These are phyloP conservation scores for Zymoseptoria tritici DNA, from an alignment of 2,329 filamentous ascomycete species.

Conservation along the genomic window DNA sequence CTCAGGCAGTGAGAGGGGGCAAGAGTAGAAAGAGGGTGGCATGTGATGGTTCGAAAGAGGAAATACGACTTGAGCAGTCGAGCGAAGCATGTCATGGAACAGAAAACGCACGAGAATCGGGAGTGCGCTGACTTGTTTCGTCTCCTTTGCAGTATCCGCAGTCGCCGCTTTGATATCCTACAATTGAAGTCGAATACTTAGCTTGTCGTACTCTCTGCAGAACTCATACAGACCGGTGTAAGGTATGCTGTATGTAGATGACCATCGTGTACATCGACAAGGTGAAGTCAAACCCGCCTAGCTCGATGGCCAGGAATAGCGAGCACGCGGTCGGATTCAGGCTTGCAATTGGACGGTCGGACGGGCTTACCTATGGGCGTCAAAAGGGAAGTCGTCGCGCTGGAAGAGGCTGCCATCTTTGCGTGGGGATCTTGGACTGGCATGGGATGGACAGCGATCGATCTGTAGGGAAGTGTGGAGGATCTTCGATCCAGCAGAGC, in stretches of 20 bases:
- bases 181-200: constrained; percentile 14
- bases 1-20: not conserved
- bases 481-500: too few species aligned
- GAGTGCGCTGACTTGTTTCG: constrained; percentile 40
- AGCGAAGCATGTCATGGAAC: not conserved
- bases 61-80: not conserved
- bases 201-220: constrained; percentile 8
- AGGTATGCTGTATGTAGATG: not conserved
- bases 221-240: not conserved
- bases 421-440: not conserved
- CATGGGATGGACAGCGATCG: too few species aligned
- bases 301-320: not conserved
- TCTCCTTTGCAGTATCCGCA: constrained; percentile 46
- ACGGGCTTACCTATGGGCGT: constrained; percentile 26
- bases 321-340: constrained; percentile 17
- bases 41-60: not conserved
- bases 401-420: constrained; percentile 7
- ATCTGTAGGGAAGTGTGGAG: too few species aligned
- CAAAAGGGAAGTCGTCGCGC: constrained; percentile 21
- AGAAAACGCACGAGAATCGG: constrained; percentile 42
- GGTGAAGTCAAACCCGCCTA: not conserved
- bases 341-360: constrained; percentile 15
- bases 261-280: not conserved
- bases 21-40: not conserved
- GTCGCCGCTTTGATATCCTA: constrained; percentile 43